These are phyloP conservation scores for Cercophora samala DNA, from an alignment of 495 filamentous ascomycete species.

Conservation along the genomic window DNA sequence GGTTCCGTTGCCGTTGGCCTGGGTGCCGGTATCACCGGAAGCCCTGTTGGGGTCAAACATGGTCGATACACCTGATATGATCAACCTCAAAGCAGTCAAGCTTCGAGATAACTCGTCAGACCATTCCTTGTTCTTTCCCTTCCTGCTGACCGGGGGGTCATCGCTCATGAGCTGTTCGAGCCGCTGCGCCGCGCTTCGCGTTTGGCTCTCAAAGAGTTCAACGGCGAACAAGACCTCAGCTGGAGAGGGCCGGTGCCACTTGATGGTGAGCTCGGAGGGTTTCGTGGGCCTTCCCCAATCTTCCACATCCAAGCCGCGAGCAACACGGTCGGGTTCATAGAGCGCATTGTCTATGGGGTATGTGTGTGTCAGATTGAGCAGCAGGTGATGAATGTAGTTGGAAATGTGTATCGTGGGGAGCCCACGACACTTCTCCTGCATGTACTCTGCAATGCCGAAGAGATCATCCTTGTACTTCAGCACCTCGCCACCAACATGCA, in stretches of 20 bases:
- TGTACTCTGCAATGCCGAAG: conserved; percentile 86
- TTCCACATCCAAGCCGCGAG: conserved; percentile 52
- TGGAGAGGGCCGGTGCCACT: conserved; percentile 81
- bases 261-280: conserved; percentile 72
- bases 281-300: conserved; percentile 76
- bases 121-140: conserved; percentile 97
- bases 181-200: conserved; percentile 53
- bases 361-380: conserved; percentile 92
- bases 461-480: conserved; percentile 83
- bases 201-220: conserved; percentile 78
- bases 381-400: conserved; percentile 96
- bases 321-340: conserved; percentile 65
- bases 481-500: conserved; percentile 88
- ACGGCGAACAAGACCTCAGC: conserved; percentile 85
- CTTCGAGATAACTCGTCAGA: conserved; percentile 93
- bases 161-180: conserved; percentile 74
- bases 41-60: conserved; percentile 80
- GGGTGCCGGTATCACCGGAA: conserved; percentile 43
- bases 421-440: conserved; percentile 91
- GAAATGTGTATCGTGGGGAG: conserved; percentile 93
- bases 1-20: conserved; percentile 39
- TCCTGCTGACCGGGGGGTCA: conserved; percentile 79
- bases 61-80: conserved; percentile 81
- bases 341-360: conserved; percentile 86
- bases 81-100: conserved; percentile 76